Conservation (phyloP, 352 stramenopile species). For the Halophytophthora polymorphica region DNA sequence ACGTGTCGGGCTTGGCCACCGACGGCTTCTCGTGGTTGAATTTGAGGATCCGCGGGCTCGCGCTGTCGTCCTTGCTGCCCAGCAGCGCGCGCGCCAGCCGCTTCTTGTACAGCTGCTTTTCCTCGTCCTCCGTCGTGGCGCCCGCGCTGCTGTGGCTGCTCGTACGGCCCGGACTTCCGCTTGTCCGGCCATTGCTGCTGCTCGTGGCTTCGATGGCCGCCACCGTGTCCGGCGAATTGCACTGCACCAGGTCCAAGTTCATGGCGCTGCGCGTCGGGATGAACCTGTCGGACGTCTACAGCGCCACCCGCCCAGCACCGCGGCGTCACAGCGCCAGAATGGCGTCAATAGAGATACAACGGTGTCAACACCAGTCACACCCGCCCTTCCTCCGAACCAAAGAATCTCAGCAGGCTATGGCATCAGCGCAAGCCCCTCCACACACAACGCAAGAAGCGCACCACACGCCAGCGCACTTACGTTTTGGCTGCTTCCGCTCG, state of each 20-base stretch:
- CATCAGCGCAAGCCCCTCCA: not conserved
- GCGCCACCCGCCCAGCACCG: too few relatives aligned
- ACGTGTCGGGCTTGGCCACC: constrained; percentile 89
- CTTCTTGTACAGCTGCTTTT: constrained; percentile 83
- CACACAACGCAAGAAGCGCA: constrained; percentile 8
- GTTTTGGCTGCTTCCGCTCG: constrained; percentile 23
- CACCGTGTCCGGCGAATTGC: constrained; percentile 53
- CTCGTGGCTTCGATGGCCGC: constrained; percentile 39
- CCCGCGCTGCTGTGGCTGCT: constrained; percentile 5
- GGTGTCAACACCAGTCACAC: constrained; percentile 1
- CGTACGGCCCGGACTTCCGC: constrained; percentile 17
- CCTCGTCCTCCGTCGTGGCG: constrained; percentile 49
- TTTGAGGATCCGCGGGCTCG: constrained; percentile 95
- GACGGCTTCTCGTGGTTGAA: constrained; percentile 97
- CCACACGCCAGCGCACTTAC: too few relatives aligned
- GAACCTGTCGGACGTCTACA: constrained; percentile 67
- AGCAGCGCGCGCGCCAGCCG: constrained; percentile 78
- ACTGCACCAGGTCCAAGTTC: constrained; percentile 81
- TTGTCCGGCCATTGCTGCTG: constrained; percentile 18
- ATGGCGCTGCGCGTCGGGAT: constrained; percentile 85
- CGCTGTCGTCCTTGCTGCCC: constrained; percentile 58
- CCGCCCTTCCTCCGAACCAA: not conserved
- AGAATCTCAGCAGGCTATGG: too few relatives aligned
- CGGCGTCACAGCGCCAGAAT: too few relatives aligned
- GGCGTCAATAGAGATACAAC: constrained; percentile 8